Conservation (phyloP, 2,329 filamentous ascomycete species). For the Stagonosporopsis rhizophila region DNA sequence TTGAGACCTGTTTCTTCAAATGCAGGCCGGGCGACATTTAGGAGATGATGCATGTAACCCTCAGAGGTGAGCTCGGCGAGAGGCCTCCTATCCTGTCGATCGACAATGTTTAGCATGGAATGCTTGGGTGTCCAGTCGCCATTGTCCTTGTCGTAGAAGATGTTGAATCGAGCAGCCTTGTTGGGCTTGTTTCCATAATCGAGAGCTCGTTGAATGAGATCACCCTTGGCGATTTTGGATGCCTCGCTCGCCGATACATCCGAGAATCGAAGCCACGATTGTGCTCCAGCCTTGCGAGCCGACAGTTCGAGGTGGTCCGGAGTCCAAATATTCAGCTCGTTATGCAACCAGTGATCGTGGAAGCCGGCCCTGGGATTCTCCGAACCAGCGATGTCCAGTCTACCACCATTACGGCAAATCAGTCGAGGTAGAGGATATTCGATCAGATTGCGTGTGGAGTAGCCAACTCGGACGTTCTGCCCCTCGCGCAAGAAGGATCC, state of each 20-base stretch:
- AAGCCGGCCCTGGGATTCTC: constrained; percentile 82
- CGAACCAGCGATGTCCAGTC: constrained; percentile 74
- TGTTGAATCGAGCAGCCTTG: constrained; percentile 69
- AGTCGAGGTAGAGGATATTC: constrained; percentile 83
- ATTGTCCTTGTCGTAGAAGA: constrained; percentile 72
- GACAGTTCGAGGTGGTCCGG: constrained; percentile 77
- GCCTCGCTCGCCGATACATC: constrained; percentile 78
- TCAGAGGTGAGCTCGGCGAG: constrained; percentile 74
- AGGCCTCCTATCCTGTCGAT: constrained; percentile 70
- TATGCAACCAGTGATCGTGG: constrained; percentile 74
- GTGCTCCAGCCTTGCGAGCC: constrained; percentile 67
- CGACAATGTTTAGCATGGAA: constrained; percentile 80
- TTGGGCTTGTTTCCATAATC: constrained; percentile 61
- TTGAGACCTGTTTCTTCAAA: constrained; percentile 76
- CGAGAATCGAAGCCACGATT: constrained; percentile 90
- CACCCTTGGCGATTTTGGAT: constrained; percentile 71
- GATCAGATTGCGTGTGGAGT: constrained; percentile 86
- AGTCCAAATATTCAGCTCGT: constrained; percentile 90
- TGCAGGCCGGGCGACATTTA: constrained; percentile 75
- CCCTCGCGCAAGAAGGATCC: constrained; percentile 94
- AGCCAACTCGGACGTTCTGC: constrained; percentile 76
- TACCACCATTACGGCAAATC: constrained; percentile 80
- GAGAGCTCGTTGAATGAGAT: constrained; percentile 76
- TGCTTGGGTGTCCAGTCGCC: constrained; percentile 73
- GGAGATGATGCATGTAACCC: constrained; percentile 74